A percentile compares a stretch with the other conserved stretches of the same genome.
Conservation (phyloP, 202 grass and related monocot species). For the Bolboschoenoplectus hybrid region DNA sequence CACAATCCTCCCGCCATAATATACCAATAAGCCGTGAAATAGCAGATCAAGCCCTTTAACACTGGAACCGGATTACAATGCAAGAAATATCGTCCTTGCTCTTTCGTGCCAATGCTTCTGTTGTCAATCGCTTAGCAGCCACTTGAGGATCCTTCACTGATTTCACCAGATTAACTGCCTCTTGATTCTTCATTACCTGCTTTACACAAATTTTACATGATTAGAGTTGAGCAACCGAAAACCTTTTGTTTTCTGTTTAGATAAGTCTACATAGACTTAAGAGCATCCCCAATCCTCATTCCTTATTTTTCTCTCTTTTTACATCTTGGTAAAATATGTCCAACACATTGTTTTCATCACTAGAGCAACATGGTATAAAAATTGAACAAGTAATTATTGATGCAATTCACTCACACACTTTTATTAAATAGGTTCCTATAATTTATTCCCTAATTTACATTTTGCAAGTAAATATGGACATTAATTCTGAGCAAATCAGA, state of each 20-base stretch:
- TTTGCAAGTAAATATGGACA: slow-evolving; percentile 13
- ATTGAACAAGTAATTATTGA: neutral
- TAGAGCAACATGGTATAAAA: neutral
- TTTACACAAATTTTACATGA: neutral
- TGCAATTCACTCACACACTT: neutral
- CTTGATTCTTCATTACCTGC: slow-evolving; percentile 95
- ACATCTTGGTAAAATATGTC: neutral
- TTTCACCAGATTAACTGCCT: slow-evolving; percentile 82
- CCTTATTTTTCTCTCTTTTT: neutral
- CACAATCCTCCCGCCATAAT: neutral
- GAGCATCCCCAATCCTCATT: neutral
- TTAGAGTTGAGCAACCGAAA: neutral
- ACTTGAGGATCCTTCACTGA: slow-evolving; percentile 91
- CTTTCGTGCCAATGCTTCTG: slow-evolving; percentile 77
- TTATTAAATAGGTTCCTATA: neutral
- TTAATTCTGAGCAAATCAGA: neutral
- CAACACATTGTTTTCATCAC: neutral
- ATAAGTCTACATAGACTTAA: neutral
- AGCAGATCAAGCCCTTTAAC: slow-evolving; percentile 49
- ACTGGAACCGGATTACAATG: slow-evolving; percentile 88
- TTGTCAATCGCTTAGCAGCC: slow-evolving; percentile 83
- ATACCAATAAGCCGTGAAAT: slow-evolving; percentile 17
- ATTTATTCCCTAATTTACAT: neutral
- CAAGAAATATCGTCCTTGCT: slow-evolving; percentile 99
- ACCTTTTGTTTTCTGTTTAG: neutral